Evolutionary conservation across 768 basidiomycete species (phyloP).

Genomic region (Russula sp.): DNA sequence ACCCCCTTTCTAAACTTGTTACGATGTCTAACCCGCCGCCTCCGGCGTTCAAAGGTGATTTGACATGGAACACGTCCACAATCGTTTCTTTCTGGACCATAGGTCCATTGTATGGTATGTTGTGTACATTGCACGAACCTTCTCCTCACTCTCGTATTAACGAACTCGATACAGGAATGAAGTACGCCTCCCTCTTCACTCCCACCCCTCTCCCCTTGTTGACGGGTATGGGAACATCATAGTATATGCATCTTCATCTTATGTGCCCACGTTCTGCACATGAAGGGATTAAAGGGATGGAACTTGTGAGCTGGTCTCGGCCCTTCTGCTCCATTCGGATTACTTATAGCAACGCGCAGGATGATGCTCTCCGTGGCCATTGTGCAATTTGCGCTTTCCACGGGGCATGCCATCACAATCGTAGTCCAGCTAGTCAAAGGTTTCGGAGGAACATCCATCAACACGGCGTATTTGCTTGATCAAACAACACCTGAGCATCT

Average conservation of each 20-base stretch:
- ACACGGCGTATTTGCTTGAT: not conserved
- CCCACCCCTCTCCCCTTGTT: not conserved
- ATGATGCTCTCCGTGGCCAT: slow-evolving; percentile 14
- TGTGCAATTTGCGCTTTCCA: slow-evolving; percentile 17
- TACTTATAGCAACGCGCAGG: slow-evolving; percentile 2
- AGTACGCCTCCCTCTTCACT: not conserved
- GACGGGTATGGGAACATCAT: not conserved
- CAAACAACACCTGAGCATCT: slow-evolving; percentile 16
- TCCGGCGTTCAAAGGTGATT: slow-evolving; percentile 12
- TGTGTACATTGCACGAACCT: not conserved
- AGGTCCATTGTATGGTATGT: slow-evolving; percentile 22
- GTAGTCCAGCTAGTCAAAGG: slow-evolving; percentile 16
- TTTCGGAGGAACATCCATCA: not conserved
- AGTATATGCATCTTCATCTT: slow-evolving; percentile 21
- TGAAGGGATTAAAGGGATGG: slow-evolving; percentile 10
- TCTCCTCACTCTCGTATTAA: not conserved
- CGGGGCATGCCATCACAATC: slow-evolving; percentile 19
- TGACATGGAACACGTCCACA: not conserved
- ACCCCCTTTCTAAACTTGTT: not conserved
- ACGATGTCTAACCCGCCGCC: slow-evolving; percentile 10
- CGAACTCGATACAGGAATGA: slow-evolving; percentile 13
- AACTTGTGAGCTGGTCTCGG: slow-evolving; percentile 9
- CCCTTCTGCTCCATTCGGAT: not conserved
- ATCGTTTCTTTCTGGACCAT: slow-evolving; percentile 13
- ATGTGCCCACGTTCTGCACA: not conserved